Conservation (phyloP, 768 basidiomycete species). For the Dioszegia hungarica region DNA sequence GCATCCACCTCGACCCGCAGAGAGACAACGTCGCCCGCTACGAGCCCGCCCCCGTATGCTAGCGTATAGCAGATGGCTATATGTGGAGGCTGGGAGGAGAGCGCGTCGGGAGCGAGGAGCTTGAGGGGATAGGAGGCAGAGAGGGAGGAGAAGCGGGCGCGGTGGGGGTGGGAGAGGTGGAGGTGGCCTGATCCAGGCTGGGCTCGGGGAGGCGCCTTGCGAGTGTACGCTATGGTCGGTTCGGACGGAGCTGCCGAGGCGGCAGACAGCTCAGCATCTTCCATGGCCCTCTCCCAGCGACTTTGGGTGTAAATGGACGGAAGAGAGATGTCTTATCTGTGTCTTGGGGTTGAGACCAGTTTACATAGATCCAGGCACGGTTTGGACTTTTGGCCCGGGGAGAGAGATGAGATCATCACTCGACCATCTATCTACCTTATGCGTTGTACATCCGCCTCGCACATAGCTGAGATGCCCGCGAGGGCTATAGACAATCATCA, state of each 20-base stretch:
- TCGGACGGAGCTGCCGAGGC: no score
- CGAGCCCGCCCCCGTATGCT: constrained; percentile 86
- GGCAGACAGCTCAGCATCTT: no score
- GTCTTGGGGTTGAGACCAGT: no score
- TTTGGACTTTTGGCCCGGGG: no score
- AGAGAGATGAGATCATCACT: no score
- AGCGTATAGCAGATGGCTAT: constrained; percentile 72
- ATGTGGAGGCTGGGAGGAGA: constrained; percentile 47
- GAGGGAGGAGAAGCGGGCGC: constrained; percentile 60
- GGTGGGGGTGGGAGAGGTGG: constrained; percentile 14
- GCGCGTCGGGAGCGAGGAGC: constrained; percentile 57
- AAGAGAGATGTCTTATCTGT: neutral
- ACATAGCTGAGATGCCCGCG: neutral
- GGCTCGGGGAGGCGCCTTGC: neutral
- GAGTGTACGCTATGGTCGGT: no score
- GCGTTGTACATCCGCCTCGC: neutral
- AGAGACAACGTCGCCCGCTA: constrained; percentile 72
- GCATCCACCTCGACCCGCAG: constrained; percentile 61
- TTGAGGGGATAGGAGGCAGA: constrained; percentile 82
- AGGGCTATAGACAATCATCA: constrained; percentile 14
- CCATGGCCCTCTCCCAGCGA: no score
- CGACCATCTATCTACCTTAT: neutral
- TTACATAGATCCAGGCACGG: no score
- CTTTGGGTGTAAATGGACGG: neutral
- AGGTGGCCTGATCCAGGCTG: constrained; percentile 20